These are phyloP conservation scores for Microbotryum violaceum DNA, from an alignment of 1,284 basidiomycete genomes.

Conservation along the genomic window DNA sequence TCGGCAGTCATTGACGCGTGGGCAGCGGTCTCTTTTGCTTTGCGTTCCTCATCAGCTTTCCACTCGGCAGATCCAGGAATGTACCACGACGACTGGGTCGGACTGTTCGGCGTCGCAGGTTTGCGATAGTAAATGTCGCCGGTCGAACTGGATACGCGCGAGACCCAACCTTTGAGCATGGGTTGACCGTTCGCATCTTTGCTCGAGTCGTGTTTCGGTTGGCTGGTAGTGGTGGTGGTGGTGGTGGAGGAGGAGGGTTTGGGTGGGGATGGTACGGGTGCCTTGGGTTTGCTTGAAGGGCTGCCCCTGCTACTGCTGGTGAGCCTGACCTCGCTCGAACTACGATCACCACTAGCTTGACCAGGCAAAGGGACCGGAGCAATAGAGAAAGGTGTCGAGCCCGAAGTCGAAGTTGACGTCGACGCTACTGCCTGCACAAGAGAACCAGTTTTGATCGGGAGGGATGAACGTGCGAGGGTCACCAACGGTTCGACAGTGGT, in stretches of 20 bases:
- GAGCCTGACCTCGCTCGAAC: not conserved
- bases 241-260: not conserved
- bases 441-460: too few relatives aligned
- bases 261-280: too few relatives aligned
- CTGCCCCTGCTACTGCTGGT: not conserved
- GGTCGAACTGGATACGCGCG: constrained; percentile 16
- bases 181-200: constrained; percentile 16
- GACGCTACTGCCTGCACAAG: not conserved
- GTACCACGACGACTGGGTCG: constrained; percentile 20
- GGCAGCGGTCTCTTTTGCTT: not conserved
- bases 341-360: not conserved
- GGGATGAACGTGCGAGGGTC: too few relatives aligned
- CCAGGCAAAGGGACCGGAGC: not conserved
- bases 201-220: constrained; percentile 11
- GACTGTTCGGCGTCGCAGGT: not conserved
- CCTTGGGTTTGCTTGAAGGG: not conserved
- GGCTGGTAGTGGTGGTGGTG: not conserved
- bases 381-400: not conserved
- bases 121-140: constrained; percentile 27
- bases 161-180: constrained; percentile 23
- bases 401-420: not conserved
- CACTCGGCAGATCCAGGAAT: constrained; percentile 14
- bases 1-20: not conserved
- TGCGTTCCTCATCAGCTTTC: too few relatives aligned
- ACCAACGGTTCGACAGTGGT: not conserved